Conservation (phyloP, 192 early-diverging fungal species). For the Backusella circina region DNA sequence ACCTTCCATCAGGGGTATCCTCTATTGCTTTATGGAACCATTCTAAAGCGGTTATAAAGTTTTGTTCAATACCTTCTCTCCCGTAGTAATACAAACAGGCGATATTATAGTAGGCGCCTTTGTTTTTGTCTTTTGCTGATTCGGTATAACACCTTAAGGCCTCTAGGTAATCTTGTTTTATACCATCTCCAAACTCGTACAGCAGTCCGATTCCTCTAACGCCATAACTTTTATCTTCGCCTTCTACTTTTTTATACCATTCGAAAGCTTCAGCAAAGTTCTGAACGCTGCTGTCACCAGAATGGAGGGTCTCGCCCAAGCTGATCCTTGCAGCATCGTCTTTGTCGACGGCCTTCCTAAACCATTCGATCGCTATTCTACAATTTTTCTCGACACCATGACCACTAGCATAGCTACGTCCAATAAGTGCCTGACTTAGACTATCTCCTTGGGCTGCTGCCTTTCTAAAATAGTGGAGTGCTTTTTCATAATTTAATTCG, state of each 20-base stretch:
- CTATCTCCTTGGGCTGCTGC: constrained; percentile 56
- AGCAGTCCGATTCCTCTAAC: neutral
- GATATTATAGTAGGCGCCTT: neutral
- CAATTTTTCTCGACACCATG: neutral
- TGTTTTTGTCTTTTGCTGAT: neutral
- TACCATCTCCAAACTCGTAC: neutral
- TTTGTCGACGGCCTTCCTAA: neutral
- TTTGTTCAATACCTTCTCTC: neutral
- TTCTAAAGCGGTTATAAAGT: neutral
- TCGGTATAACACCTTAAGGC: neutral
- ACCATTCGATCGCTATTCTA: neutral
- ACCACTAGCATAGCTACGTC: neutral
- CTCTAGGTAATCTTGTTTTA: neutral
- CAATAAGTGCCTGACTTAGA: neutral
- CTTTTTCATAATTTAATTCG: constrained; percentile 10
- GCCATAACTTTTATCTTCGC: neutral
- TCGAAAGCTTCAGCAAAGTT: neutral
- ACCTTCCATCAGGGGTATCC: neutral
- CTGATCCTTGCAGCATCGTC: neutral
- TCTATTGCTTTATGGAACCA: constrained; percentile 1
- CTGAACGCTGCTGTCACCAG: neutral
- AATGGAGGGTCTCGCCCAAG: neutral
- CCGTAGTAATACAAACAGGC: neutral
- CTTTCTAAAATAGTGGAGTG: constrained; percentile 56
- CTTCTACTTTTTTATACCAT: neutral